These are phyloP conservation scores for Eucalyptus curtisii DNA, from an alignment of 345 rosid genomes.

Conservation along the genomic window DNA sequence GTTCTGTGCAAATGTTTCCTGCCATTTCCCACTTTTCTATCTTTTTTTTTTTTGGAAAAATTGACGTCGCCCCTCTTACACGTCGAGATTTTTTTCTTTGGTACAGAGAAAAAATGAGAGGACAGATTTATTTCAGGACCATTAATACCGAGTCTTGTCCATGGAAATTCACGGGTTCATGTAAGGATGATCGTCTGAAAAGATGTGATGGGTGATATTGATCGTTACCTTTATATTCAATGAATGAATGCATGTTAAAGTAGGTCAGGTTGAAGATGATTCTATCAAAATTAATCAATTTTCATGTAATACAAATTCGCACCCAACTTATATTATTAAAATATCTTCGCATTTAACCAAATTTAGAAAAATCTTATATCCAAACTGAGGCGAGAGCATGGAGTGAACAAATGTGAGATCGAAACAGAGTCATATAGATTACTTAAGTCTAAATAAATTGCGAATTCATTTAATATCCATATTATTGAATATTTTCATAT, in stretches of 20 bases:
- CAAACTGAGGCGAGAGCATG: accelerated
- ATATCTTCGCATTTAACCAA: too few relatives aligned
- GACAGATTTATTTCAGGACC: accelerated
- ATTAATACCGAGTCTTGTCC: accelerated
- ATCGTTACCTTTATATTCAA: accelerated
- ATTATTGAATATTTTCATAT: too few relatives aligned
- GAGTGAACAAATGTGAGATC: accelerated
- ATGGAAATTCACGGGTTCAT: too few relatives aligned
- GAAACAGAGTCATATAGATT: accelerated
- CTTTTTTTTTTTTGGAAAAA: too few relatives aligned
- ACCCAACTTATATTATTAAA: too few relatives aligned
- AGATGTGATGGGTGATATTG: too few relatives aligned
- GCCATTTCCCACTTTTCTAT: neutral
- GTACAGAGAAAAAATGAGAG: too few relatives aligned
- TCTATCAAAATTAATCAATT: too few relatives aligned
- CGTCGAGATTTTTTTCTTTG: neutral
- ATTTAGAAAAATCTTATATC: too few relatives aligned
- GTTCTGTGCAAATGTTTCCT: neutral
- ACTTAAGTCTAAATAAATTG: too few relatives aligned
- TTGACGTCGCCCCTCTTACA: neutral
- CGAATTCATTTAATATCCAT: accelerated
- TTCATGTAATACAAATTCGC: too few relatives aligned
- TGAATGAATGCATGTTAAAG: too few relatives aligned
- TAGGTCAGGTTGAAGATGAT: accelerated
- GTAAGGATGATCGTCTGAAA: accelerated